Evolutionary conservation across 2,329 filamentous ascomycete species (phyloP), one percentile per base, ranked within the genome.

Genomic region (Fusarium chuoi): DNA sequence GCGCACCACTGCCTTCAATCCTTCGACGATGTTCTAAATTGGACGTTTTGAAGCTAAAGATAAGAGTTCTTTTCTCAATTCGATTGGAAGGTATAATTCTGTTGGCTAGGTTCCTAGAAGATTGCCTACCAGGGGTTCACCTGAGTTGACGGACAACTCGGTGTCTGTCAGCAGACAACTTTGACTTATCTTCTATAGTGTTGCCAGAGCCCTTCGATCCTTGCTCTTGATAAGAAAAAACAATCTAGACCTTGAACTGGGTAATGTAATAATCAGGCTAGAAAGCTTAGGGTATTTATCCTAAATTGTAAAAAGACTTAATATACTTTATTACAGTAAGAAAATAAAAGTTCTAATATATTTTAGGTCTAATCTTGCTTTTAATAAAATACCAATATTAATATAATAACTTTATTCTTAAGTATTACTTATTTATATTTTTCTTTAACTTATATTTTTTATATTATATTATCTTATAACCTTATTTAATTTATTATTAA

Each of bases 231-330:
- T 0, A 15, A 28, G 18, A 22, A 11, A 30, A 20, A 22, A 7
- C 9, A 46, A 8, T 7, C 9, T 7, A 46, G 44, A 7, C 13
- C 8, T 28, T 22, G 8, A 22, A 48, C 13, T 48, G 9, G 18
- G 13, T 7, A 26, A 28, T 10, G 5, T 11, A 1, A 10, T 28
- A n/a, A n/a, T n/a, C n/a, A n/a, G n/a, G n/a, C n/a, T n/a, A n/a
- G n/a, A n/a, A n/a, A n/a, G n/a, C n/a, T n/a, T n/a, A n/a, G n/a
- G n/a, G n/a, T n/a, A n/a, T n/a, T n/a, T n/a, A n/a, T n/a, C n/a
- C n/a, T n/a, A n/a, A n/a, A n/a, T n/a, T n/a, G n/a, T n/a, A n/a
- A n/a, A n/a, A n/a, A n/a, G n/a, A n/a, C n/a, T n/a, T n/a, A n/a
- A n/a, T n/a, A n/a, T n/a, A n/a, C n/a, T n/a, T n/a, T n/a, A n/a